These are phyloP conservation scores for Kwoniella newhampshirensis DNA, from an alignment of 768 basidiomycete species.

Conservation along the genomic window DNA sequence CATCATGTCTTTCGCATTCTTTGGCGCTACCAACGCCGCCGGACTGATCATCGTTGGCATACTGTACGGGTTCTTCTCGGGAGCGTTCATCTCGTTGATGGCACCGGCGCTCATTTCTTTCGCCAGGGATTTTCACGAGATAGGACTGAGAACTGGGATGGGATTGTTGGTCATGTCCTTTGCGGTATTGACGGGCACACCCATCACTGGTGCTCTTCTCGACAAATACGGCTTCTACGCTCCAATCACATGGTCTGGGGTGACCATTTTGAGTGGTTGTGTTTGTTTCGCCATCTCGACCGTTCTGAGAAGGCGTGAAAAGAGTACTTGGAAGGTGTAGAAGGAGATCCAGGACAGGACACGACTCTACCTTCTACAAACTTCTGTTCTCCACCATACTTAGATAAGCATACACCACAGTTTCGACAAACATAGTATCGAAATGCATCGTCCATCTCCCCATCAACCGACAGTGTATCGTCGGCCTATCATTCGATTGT, in stretches of 20 bases:
- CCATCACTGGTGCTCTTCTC: constrained; percentile 48
- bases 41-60: constrained; percentile 43
- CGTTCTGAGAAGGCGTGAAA: constrained; percentile 8
- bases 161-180: constrained; percentile 35
- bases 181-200: constrained; percentile 43
- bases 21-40: constrained; percentile 27
- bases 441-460: no score
- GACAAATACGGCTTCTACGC: constrained; percentile 35
- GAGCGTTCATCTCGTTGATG: constrained; percentile 39
- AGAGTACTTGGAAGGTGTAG: constrained; percentile 35
- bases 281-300: constrained; percentile 9
- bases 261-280: constrained; percentile 14
- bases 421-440: no score
- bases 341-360: no score
- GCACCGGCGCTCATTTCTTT: constrained; percentile 39
- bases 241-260: constrained; percentile 29
- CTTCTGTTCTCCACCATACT: no score
- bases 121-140: constrained; percentile 33
- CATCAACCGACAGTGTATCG: no score
- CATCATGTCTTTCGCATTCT: constrained; percentile 33
- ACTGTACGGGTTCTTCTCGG: constrained; percentile 47
- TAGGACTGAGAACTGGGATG: constrained; percentile 45
- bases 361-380: no score
- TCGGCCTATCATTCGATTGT: no score
- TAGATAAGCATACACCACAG: no score